These are phyloP conservation scores for Auxenochlorella pyrenoidosa DNA, from an alignment of 139 green algal genomes.

Conservation along the genomic window DNA sequence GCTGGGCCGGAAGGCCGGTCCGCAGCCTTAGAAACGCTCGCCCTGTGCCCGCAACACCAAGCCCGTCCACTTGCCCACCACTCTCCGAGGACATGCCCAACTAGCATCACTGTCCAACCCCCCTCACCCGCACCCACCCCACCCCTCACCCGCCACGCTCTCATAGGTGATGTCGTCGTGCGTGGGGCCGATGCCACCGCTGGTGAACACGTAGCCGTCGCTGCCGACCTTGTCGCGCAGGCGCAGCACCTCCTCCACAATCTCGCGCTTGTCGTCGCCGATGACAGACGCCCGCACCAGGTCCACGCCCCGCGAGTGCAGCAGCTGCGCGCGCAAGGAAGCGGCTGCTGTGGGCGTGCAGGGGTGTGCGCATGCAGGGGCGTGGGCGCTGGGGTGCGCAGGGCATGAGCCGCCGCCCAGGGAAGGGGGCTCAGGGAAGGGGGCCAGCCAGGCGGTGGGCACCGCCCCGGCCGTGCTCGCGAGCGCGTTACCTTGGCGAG, in stretches of 20 bases:
- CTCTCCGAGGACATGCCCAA: no score
- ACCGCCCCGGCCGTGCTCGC: no score
- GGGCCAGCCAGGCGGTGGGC: no score
- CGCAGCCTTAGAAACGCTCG: no score
- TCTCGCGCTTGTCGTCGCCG: constrained; percentile 70
- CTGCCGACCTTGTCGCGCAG: constrained; percentile 65
- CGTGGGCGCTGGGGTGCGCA: no score
- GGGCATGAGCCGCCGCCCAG: neutral
- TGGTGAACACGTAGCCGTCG: constrained; percentile 78
- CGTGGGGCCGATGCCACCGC: constrained; percentile 88
- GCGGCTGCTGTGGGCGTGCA: neutral
- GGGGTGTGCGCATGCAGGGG: no score
- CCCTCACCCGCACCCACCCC: neutral
- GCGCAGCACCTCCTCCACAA: constrained; percentile 59
- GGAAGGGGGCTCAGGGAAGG: no score
- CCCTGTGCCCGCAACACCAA: no score
- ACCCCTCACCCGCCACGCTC: constrained; percentile 3
- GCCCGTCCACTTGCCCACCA: no score
- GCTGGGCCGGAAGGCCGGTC: no score
- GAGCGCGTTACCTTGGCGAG: constrained; percentile 59
- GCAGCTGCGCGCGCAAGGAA: constrained; percentile 33
- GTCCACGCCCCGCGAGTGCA: constrained; percentile 78
- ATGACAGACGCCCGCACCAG: constrained; percentile 74
- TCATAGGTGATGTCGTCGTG: constrained; percentile 93
- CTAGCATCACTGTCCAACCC: no score